Conservation (phyloP, 2,329 filamentous ascomycete species). For the Annulohypoxylon truncatum region DNA sequence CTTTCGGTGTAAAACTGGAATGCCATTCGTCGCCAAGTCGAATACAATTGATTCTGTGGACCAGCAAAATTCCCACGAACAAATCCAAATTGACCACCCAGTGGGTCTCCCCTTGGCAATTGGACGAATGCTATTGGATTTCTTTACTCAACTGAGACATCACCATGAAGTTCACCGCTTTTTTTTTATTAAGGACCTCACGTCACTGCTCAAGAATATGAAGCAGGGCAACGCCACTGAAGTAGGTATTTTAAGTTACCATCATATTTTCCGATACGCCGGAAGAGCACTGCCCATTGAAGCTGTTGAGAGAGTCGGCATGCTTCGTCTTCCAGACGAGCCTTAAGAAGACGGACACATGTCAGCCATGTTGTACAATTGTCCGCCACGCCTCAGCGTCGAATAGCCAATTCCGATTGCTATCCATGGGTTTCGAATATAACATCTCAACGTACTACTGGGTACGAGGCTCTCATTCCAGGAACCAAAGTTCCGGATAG, state of each 20-base stretch:
- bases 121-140: conserved; percentile 21
- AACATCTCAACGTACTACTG: conserved; percentile 5
- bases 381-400: conserved; percentile 22
- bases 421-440: conserved; percentile 11
- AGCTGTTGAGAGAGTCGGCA: not conserved
- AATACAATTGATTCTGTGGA: conserved; percentile 16
- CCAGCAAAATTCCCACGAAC: conserved; percentile 25
- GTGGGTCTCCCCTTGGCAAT: conserved; percentile 35
- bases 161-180: conserved; percentile 28
- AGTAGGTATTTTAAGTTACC: conserved; percentile 9
- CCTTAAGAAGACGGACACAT: conserved; percentile 30
- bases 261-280: conserved; percentile 19
- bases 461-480: conserved; percentile 1
- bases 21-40: conserved; percentile 27
- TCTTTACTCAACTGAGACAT: conserved; percentile 15
- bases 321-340: conserved; percentile 3
- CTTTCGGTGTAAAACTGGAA: conserved; percentile 42
- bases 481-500: conserved; percentile 1
- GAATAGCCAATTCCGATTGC: conserved; percentile 17
- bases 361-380: conserved; percentile 29
- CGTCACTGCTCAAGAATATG: conserved; percentile 29
- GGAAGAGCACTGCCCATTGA: not conserved
- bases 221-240: conserved; percentile 34
- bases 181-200: conserved; percentile 29
- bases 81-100: conserved; percentile 10